Evolutionary conservation across 371 early-diverging fungal species (phyloP).

Genomic region (Actinomortierella ambigua): DNA sequence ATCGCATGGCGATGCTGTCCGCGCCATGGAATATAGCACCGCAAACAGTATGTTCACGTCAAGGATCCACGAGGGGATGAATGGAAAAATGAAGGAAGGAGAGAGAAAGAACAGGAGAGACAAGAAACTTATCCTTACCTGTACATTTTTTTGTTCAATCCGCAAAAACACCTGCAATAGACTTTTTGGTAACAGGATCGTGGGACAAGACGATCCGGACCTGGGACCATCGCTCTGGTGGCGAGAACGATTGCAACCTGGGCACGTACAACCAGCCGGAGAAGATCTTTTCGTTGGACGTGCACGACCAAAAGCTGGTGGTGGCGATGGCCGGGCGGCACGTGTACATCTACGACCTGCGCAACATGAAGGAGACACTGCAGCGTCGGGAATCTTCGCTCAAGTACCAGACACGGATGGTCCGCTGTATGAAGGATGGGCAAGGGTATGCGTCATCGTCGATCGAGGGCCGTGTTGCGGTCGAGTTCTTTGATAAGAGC

Average conservation of each 20-base stretch:
- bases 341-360: constrained; percentile 83
- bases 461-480: constrained; percentile 94
- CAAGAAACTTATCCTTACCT: not conserved
- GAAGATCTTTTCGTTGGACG: constrained; percentile 85
- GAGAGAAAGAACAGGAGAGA: too few species aligned
- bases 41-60: constrained; percentile 52
- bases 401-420: constrained; percentile 82
- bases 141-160: not conserved
- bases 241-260: constrained; percentile 40
- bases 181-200: constrained; percentile 75
- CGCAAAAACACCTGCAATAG: constrained; percentile 48
- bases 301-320: constrained; percentile 70
- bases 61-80: constrained; percentile 2
- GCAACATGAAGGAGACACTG: constrained; percentile 75
- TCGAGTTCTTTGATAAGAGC: constrained; percentile 88
- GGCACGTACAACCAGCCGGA: constrained; percentile 60
- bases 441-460: constrained; percentile 83
- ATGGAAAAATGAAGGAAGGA: too few species aligned
- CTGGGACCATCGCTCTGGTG: constrained; percentile 74
- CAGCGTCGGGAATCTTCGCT: constrained; percentile 80
- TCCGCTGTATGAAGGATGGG: constrained; percentile 84
- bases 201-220: constrained; percentile 89
- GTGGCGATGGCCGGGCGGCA: constrained; percentile 83
- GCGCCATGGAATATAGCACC: constrained; percentile 66
- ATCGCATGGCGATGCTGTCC: constrained; percentile 63